These are phyloP conservation scores for Rubia balearica DNA, from an alignment of 305 asterid species.

Conservation along the genomic window DNA sequence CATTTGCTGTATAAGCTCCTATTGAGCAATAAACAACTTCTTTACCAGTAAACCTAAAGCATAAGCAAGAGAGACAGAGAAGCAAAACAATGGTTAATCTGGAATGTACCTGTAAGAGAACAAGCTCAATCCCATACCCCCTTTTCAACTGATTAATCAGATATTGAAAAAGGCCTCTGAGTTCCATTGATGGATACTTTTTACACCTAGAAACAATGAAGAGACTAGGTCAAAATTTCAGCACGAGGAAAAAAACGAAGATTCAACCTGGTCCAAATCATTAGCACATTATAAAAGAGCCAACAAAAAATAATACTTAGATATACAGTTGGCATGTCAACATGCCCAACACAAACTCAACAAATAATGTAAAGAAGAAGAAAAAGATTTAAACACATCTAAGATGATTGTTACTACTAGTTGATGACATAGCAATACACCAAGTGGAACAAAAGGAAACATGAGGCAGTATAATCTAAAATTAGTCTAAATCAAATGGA, in stretches of 20 bases:
- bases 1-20: slow-evolving; percentile 99
- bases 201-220: slow-evolving; percentile 64
- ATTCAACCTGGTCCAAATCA: not conserved
- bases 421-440: too few species aligned
- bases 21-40: slow-evolving; percentile 29
- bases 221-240: slow-evolving; percentile 1
- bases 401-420: too few species aligned
- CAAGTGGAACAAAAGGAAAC: too few species aligned
- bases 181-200: slow-evolving; percentile 99
- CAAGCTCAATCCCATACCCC: slow-evolving; percentile 97
- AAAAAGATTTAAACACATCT: too few species aligned
- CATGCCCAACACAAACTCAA: not conserved
- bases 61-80: slow-evolving; percentile 11
- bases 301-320: not conserved
- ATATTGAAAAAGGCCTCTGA: slow-evolving; percentile 98
- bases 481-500: too few species aligned
- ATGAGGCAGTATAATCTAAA: too few species aligned
- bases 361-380: not conserved
- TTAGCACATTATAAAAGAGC: not conserved
- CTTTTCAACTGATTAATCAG: slow-evolving; percentile 95
- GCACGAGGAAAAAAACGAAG: not conserved
- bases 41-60: slow-evolving; percentile 13
- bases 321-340: not conserved
- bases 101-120: slow-evolving; percentile 73
- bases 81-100: slow-evolving; percentile 8